Evolutionary conservation across 805 yeast genomes (phyloP).

Genomic region (Candida chauliodis): DNA sequence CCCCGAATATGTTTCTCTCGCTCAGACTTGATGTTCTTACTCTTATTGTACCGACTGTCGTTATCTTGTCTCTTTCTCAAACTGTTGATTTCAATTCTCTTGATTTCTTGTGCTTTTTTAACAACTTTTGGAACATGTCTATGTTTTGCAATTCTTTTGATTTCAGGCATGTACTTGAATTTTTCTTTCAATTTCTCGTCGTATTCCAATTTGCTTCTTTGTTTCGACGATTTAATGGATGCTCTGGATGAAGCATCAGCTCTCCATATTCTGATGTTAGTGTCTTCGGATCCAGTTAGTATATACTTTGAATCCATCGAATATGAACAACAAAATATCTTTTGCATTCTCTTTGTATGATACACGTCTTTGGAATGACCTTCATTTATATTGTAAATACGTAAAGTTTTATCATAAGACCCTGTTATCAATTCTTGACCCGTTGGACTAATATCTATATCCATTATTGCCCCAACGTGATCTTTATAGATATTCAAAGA

Average conservation of each 20-base stretch:
- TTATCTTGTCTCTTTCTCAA: conserved; percentile 80
- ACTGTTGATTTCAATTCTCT: conserved; percentile 67
- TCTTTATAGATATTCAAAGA: conserved; percentile 87
- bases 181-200: conserved; percentile 89
- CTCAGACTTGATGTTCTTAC: conserved; percentile 60
- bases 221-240: conserved; percentile 73
- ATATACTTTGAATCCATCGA: conserved; percentile 89
- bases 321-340: conserved; percentile 77
- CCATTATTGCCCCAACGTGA: conserved; percentile 94
- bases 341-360: conserved; percentile 97
- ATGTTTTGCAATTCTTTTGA: conserved; percentile 83
- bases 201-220: conserved; percentile 81
- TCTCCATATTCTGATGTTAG: conserved; percentile 93
- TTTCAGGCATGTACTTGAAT: conserved; percentile 95
- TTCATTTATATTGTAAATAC: conserved; percentile 69
- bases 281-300: conserved; percentile 91
- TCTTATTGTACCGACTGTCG: conserved; percentile 72
- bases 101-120: conserved; percentile 86
- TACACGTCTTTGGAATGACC: conserved; percentile 95
- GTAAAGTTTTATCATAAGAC: conserved; percentile 87
- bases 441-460: conserved; percentile 92
- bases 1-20: conserved; percentile 86
- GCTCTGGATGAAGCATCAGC: conserved; percentile 81
- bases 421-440: conserved; percentile 96
- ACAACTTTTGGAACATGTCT: conserved; percentile 86